Conservation (phyloP, 2,329 filamentous ascomycete species). For the Lecanicillium sp. region DNA sequence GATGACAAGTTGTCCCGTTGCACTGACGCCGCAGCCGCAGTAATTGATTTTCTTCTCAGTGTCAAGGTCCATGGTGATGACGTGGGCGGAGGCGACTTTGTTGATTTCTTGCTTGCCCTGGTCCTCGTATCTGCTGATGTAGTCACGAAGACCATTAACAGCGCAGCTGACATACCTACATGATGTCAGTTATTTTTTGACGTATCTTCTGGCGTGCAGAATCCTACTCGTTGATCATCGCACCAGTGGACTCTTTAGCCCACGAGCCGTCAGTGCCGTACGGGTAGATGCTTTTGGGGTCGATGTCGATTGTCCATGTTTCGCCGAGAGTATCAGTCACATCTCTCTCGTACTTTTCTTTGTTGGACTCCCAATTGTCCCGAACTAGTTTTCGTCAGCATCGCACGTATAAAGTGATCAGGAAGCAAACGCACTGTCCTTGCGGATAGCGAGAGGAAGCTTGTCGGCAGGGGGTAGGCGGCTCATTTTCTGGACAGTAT, state of each 20-base stretch:
- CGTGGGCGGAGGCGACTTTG: conserved; percentile 35
- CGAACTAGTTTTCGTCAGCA: conserved; percentile 33
- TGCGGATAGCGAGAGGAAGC: conserved; percentile 45
- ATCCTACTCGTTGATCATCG: conserved; percentile 37
- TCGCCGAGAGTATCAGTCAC: conserved; percentile 40
- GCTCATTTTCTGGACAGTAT: conserved; percentile 4
- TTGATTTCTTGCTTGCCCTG: conserved; percentile 42
- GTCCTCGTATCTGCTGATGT: conserved; percentile 31
- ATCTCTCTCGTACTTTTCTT: conserved; percentile 35
- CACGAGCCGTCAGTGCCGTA: conserved; percentile 38
- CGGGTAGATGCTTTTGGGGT: conserved; percentile 40
- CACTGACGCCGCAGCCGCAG: conserved; percentile 36
- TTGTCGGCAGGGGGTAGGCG: conserved; percentile 42
- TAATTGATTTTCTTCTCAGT: conserved; percentile 36
- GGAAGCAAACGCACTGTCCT: conserved; percentile 36
- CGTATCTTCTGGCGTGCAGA: not conserved
- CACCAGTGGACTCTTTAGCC: conserved; percentile 36
- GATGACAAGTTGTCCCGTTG: conserved; percentile 41
- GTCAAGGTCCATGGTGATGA: conserved; percentile 42
- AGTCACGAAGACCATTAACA: conserved; percentile 34
- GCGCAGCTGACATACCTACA: conserved; percentile 40
- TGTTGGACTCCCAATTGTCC: conserved; percentile 46
- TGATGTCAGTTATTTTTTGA: not conserved
- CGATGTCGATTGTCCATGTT: conserved; percentile 44
- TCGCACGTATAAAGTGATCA: no score